A percentile compares a stretch with the other conserved stretches of the same genome.
These are phyloP conservation scores for Halenospora varia DNA, from an alignment of 495 filamentous ascomycete genomes.

Conservation along the genomic window DNA sequence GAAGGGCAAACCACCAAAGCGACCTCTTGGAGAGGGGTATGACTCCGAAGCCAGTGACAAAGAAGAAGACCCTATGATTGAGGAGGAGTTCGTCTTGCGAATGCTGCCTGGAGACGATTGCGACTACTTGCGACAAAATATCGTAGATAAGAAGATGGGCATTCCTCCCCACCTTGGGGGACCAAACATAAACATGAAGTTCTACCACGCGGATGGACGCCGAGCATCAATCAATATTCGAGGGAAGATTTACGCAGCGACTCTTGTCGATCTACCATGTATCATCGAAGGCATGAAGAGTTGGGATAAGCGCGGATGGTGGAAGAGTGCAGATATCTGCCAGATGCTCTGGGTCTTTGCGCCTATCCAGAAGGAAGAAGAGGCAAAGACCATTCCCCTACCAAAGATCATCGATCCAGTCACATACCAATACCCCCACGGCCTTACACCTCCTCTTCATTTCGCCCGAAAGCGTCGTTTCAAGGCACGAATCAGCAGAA, in stretches of 20 bases:
- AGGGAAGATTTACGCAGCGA: conserved; percentile 70
- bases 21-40: conserved; percentile 79
- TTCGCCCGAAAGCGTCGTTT: conserved; percentile 83
- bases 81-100: conserved; percentile 83
- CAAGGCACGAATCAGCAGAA: conserved; percentile 72
- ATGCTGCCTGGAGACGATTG: conserved; percentile 83
- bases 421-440: conserved; percentile 82
- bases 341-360: conserved; percentile 91
- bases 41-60: conserved; percentile 94
- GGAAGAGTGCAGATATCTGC: conserved; percentile 90
- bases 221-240: conserved; percentile 67
- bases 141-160: conserved; percentile 73
- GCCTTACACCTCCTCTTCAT: conserved; percentile 86
- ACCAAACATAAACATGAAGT: conserved; percentile 71
- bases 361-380: conserved; percentile 62
- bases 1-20: conserved; percentile 57
- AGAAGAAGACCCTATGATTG: conserved; percentile 80
- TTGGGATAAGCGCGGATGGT: conserved; percentile 87
- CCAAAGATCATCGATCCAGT: conserved; percentile 59
- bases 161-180: conserved; percentile 50
- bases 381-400: conserved; percentile 61
- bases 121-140: conserved; percentile 69
- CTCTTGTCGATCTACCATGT: conserved; percentile 83
- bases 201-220: conserved; percentile 69
- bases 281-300: conserved; percentile 95